Base-by-base conservation (phyloP, 1,284 basidiomycete species). In the Tilletiaria anomala region DNA sequence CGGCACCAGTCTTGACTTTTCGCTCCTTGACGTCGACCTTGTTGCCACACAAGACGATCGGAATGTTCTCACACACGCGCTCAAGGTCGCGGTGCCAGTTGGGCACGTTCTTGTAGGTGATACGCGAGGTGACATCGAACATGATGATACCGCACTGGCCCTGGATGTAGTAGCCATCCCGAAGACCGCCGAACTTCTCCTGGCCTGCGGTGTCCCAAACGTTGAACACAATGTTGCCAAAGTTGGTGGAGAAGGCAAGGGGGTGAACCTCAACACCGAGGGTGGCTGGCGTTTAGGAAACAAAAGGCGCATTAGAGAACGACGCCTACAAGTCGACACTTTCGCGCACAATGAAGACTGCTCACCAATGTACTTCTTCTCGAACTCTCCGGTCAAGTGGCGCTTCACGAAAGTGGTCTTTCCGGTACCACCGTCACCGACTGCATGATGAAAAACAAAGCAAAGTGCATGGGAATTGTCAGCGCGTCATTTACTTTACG, bases 351-450 rank as follows among this genome's bases (percentile, higher is more conserved):
- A n/a, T n/a, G n/a, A n/a, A n/a, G n/a, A n/a, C n/a, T n/a, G n/a
- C n/a, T n/a, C n/a, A n/a, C n/a, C 89, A 56, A 97, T 96, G 76
- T 96, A 99, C 73, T 97, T 97, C 78, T 99, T 97, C 75, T 99
- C 93, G 71, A 99, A 97, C 78, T 97, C 93, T 69, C 73, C 72
- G 17, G 91, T 94, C 78, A 94, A 79, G 73, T 97, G 91, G 71
- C 88, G 87, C 87, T 68, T 68, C 50, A 68, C 53, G 45, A 68
- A 68, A 24, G 70, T 70, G 53, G 70, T 71, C 65, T 70, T 89
- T 62, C 88, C 91, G 49, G 91, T 96, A 70, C 91, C 91, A 71
- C 91, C 91, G 68, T 96, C 91, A 67, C 91, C 89, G 64, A 94
- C 89, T 67, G 48, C 22, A 19, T 32, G 8, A n/a, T n/a, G 26